Base-by-base conservation (phyloP, 1,284 basidiomycete genomes). In the Ustilago sp. region DNA sequence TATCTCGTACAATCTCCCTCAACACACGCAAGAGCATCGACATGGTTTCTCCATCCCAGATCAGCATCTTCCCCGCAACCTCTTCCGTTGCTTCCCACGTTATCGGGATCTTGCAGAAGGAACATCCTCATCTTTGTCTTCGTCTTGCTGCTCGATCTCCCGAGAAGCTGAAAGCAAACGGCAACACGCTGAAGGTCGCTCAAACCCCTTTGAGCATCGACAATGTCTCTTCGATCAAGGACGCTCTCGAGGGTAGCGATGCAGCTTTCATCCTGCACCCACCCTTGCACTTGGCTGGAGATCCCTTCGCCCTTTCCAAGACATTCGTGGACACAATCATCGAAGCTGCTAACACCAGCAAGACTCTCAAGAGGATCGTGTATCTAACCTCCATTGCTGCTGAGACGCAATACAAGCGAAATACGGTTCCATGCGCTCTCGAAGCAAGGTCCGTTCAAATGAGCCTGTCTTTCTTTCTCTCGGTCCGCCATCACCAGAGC, bases 1-100 rank as follows among this genome's bases (percentile, higher is more conserved):
- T 34, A 23, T 7, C 47, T 54, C 38, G 17, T 7, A 5, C 35
- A 31, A 23, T 45, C 19, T 11, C 8, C 41, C 19, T 58, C 45
- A 54, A 36, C 38, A 31, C 34, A 58, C 39, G 11, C 15, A 17
- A 17, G 6, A 41, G 12, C 39, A 41, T 41, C 15, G 17, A 12
- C 11, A 72, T 72, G 64, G 56, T 60, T 32, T 15, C 52, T 12
- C 60, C 52, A 9, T 59, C 63, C 11, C 69, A 67, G 36, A 67
- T 67, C 61, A 72, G 70, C 41, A 57, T 72, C 50, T 72, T 72
- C 53, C 64, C 70, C 17, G 70, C 70, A 17, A 56, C 70, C 17
- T 72, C 70, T 8, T 56, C 55, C 0, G 67, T 28, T 28, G 70
- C 60, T 9, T 23, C 32, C 13, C 41, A 48, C 51, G 35, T 67